A percentile compares a stretch with the other conserved stretches of the same genome.
These are phyloP conservation scores for Pachyrhizus erosus DNA, from an alignment of 306 rosid species.

Conservation along the genomic window DNA sequence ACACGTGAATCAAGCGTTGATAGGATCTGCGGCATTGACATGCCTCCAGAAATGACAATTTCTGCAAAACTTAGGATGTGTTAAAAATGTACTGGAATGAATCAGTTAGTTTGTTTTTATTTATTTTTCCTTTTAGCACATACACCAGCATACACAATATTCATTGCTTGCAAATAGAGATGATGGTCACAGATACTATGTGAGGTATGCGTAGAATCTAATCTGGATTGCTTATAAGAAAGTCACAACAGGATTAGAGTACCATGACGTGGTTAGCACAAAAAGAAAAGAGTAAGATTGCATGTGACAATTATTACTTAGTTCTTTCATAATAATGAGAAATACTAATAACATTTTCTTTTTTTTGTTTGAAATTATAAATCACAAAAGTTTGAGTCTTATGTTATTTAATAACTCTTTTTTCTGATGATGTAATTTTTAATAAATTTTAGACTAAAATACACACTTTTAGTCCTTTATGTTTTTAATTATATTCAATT, in stretches of 20 bases:
- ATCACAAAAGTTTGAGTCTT: too few species aligned
- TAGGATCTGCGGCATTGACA: conserved; percentile 92
- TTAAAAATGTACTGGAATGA: neutral
- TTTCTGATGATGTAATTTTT: too few species aligned
- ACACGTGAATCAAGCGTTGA: conserved; percentile 63
- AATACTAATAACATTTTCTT: too few species aligned
- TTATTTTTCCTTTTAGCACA: neutral
- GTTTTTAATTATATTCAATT: too few species aligned
- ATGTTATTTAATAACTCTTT: too few species aligned
- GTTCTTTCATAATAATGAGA: too few species aligned
- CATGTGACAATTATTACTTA: neutral
- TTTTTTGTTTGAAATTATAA: too few species aligned
- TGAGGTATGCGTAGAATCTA: neutral
- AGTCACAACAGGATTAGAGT: neutral
- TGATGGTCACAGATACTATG: neutral
- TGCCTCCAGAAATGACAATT: conserved; percentile 93
- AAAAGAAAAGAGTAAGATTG: conserved; percentile 12
- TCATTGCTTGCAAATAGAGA: conserved; percentile 25
- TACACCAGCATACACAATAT: conserved; percentile 2
- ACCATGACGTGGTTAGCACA: conserved; percentile 8
- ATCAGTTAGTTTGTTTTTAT: neutral
- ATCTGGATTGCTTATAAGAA: neutral
- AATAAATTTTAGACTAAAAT: too few species aligned
- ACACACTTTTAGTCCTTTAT: too few species aligned
- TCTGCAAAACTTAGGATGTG: conserved; percentile 55